phyloP scores from a whole-genome alignment of 2,329 filamentous ascomycete species.

The Fonsecaea multimorphosa region DNA sequence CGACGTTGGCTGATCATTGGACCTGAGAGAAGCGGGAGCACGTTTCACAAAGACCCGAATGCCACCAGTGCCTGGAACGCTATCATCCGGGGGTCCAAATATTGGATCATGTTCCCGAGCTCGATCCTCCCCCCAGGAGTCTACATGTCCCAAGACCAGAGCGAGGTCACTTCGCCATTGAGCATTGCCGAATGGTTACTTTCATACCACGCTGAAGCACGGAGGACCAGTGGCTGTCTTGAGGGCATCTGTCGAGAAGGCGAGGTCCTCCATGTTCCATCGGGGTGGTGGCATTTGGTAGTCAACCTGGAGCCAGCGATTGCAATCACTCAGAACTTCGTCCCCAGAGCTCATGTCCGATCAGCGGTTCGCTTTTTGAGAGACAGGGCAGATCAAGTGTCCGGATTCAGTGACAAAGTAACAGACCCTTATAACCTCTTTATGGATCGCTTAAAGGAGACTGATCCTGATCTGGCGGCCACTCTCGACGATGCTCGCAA shows the following conservation, averaged over 20 bases:
- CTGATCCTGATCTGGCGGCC: conserved; percentile 70
- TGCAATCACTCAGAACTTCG: conserved; percentile 94
- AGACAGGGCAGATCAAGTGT: conserved; percentile 83
- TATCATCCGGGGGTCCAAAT: conserved; percentile 85
- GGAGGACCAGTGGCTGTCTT: conserved; percentile 74
- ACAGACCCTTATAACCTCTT: conserved; percentile 77
- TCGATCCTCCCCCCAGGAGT: conserved; percentile 74
- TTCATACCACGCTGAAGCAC: conserved; percentile 83
- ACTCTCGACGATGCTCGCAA: conserved; percentile 70
- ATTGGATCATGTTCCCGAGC: conserved; percentile 98
- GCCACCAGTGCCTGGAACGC: conserved; percentile 87
- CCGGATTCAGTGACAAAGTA: conserved; percentile 77
- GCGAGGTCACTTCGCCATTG: conserved; percentile 89
- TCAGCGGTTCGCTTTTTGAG: conserved; percentile 80
- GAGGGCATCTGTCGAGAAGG: conserved; percentile 85
- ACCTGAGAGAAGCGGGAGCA: conserved; percentile 84
- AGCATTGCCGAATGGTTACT: conserved; percentile 98
- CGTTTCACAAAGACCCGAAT: conserved; percentile 86
- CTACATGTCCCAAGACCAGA: conserved; percentile 84
- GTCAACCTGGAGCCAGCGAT: conserved; percentile 85
- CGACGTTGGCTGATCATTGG: conserved; percentile 93
- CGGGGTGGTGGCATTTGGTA: conserved; percentile 96
- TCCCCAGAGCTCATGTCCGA: conserved; percentile 74
- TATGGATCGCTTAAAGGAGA: conserved; percentile 67
- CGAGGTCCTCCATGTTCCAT: conserved; percentile 90